Evolutionary conservation across 2,329 filamentous ascomycete genomes (phyloP).

Genomic region (Pseudonectria foliicola): DNA sequence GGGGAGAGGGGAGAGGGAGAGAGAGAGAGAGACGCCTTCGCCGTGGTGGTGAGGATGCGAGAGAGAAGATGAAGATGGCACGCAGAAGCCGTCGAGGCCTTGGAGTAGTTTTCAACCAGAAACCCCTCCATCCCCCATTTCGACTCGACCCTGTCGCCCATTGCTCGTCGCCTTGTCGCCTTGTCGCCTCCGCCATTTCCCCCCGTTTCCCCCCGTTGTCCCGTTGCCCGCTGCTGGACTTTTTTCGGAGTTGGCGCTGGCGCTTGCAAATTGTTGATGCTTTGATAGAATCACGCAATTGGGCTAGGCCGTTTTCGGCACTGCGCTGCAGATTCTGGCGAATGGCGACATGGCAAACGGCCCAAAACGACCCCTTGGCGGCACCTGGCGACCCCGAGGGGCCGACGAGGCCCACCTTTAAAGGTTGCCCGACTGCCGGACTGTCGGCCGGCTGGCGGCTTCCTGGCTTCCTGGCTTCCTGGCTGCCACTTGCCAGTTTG

Average conservation of each 20-base stretch:
- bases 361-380: not conserved
- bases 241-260: constrained; percentile 8
- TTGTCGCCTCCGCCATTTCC: too few relatives aligned
- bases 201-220: constrained; percentile 8
- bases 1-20: constrained; percentile 7
- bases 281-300: constrained; percentile 35
- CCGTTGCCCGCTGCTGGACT: constrained; percentile 9
- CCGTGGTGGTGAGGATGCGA: too few relatives aligned
- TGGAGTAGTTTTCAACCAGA: too few relatives aligned
- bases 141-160: too few relatives aligned
- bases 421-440: constrained; percentile 17
- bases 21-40: constrained; percentile 15
- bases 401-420: constrained; percentile 10
- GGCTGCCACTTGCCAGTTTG: too few relatives aligned
- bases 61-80: too few relatives aligned
- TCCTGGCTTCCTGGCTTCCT: too few relatives aligned
- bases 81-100: too few relatives aligned
- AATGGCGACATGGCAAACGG: not conserved
- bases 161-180: not conserved
- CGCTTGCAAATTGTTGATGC: constrained; percentile 30
- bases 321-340: constrained; percentile 19
- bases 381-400: constrained; percentile 14
- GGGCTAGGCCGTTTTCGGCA: constrained; percentile 23
- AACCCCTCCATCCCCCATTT: too few relatives aligned
- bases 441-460: constrained; percentile 11